Base-by-base conservation (phyloP, 148 eudicot genomes). In the Rhododendron williamsianum region DNA sequence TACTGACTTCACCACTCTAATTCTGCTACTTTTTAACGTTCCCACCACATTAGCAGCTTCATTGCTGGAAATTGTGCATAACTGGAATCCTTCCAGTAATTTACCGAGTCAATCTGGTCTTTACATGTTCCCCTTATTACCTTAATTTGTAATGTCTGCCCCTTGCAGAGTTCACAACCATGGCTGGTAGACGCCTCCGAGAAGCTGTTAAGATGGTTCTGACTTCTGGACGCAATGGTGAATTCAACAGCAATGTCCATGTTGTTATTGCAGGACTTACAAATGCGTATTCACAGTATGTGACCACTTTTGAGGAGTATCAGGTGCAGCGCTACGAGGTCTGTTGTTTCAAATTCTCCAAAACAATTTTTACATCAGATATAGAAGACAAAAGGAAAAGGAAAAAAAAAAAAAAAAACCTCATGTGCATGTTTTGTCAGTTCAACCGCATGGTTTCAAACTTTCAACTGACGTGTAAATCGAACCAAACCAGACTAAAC, bases 161-260 rank as follows among this genome's bases (percentile, higher is more conserved):
- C 36, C 58, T 85, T 80, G 71, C 89, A 95, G 98, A 95, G 82
- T 95, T 95, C 93, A 93, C 99, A 56, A 94, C 99, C 56, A 97
- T 97, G 99, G 96, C 99, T 88, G 99, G 99, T 80, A 93, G 99
- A 89, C 94, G 98, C 81, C 96, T 97, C 49, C 93, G 99, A 80
- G 99, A 95, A 91, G 99, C 99, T 79, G 94, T 97, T 79, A 93
- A 85, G 92, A 82, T 83, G 19, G 95, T 89, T 38, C 92, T 96
- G 19, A 89, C 86, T 7, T 91, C 87, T 85, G 90, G 84, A 58
- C 78, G 89, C 65, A 79, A 84, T 80, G 89, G 88, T 81, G 93
- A 91, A 84, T 95, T 94, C 81, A 88, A 86, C 23, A 84, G 87
- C 69, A 92, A 89, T 46, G 85, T 91, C 72, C 98, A 97, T 85